A percentile compares a stretch with the other conserved stretches of the same genome.
Conservation (phyloP, 1,284 basidiomycete genomes). For the Marasmius sp. region DNA sequence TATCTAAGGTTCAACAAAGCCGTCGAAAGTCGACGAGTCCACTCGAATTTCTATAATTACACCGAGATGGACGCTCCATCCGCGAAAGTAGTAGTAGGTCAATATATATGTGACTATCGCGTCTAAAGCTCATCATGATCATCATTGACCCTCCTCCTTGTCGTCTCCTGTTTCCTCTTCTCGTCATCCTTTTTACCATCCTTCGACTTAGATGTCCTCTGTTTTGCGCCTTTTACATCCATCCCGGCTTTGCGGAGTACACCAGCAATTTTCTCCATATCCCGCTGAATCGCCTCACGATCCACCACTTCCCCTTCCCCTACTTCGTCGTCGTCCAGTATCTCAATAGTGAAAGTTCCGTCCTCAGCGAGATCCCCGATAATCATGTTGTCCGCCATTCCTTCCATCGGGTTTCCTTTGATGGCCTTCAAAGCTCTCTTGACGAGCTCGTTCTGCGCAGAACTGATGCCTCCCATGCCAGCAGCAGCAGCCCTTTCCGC, state of each 20-base stretch:
- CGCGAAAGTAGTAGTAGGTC: not conserved
- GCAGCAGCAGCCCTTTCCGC: not conserved
- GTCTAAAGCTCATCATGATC: conserved; percentile 12
- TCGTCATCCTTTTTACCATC: conserved; percentile 27
- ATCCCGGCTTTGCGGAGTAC: conserved; percentile 8
- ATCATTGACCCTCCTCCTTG: conserved; percentile 32
- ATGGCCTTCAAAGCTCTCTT: conserved; percentile 44
- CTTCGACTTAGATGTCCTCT: conserved; percentile 5
- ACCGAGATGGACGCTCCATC: not conserved
- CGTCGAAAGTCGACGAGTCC: not conserved
- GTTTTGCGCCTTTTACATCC: conserved; percentile 14
- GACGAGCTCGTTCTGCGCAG: conserved; percentile 30
- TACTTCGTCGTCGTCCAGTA: conserved; percentile 18
- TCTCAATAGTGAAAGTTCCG: conserved; percentile 12
- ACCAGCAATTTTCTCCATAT: conserved; percentile 4
- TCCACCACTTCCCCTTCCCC: conserved; percentile 25
- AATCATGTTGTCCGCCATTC: conserved; percentile 3
- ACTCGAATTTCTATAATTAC: not conserved
- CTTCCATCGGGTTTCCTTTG: conserved; percentile 22
- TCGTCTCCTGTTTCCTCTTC: not conserved
- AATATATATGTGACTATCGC: not conserved
- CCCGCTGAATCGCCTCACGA: conserved; percentile 11
- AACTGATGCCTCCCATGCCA: conserved; percentile 23
- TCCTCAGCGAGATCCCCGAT: conserved; percentile 11
- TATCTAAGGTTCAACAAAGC: not conserved